Evolutionary conservation across 441 rosid genomes (phyloP).

Genomic region (Cnidoscolus chayamansa): DNA sequence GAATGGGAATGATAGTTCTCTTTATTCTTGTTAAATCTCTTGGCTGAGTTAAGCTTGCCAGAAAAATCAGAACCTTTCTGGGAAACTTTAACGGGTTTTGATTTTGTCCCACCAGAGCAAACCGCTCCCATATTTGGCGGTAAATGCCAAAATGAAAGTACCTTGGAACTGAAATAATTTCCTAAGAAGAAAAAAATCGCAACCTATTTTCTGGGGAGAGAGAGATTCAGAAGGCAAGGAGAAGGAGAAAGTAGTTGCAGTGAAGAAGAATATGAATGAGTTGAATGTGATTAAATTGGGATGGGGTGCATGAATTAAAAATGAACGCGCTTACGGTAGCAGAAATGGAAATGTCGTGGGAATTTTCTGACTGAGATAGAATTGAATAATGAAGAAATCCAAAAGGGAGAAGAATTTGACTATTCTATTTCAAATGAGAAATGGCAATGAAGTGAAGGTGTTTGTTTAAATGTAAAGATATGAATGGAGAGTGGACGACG

Average conservation of each 20-base stretch:
- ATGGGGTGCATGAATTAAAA: too few relatives aligned
- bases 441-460: too few relatives aligned
- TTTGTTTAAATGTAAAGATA: too few relatives aligned
- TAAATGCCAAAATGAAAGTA: too few relatives aligned
- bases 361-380: background rate
- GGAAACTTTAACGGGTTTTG: constrained; percentile 26
- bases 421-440: too few relatives aligned
- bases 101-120: constrained; percentile 52
- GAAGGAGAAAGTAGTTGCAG: constrained; percentile 20
- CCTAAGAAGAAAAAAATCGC: background rate
- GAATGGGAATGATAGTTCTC: constrained; percentile 20
- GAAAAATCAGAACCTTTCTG: constrained; percentile 33
- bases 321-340: background rate
- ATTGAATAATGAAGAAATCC: background rate
- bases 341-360: background rate
- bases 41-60: constrained; percentile 49
- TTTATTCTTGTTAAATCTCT: constrained; percentile 34
- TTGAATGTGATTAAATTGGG: too few relatives aligned
- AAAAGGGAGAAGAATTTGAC: background rate
- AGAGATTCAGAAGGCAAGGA: background rate
- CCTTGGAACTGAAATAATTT: background rate
- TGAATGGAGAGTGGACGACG: too few relatives aligned
- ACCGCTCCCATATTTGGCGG: constrained; percentile 56
- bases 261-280: background rate
- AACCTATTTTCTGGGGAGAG: background rate